Conservation (phyloP, 108 stramenopile genomes). For the Epithemia pelagica region DNA sequence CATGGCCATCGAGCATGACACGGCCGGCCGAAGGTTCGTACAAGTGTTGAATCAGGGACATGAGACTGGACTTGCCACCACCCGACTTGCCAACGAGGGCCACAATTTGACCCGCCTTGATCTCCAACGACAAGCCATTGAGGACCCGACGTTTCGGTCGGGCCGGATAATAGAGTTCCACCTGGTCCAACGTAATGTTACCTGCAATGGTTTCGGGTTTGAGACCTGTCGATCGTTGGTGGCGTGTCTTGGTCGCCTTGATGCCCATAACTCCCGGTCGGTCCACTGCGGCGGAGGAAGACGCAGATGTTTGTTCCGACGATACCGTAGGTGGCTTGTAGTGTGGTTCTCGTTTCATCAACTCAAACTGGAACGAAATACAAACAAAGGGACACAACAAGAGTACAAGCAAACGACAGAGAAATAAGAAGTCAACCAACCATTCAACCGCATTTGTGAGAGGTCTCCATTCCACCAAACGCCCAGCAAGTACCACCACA, state of each 20-base stretch:
- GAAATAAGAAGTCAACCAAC: no score
- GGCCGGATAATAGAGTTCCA: conserved; percentile 54
- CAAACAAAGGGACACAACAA: no score
- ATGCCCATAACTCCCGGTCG: not conserved
- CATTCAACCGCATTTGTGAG: no score
- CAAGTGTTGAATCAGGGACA: conserved; percentile 70
- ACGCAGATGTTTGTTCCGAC: not conserved
- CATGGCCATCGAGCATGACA: conserved; percentile 40
- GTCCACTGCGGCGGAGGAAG: not conserved
- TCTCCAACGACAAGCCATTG: conserved; percentile 36
- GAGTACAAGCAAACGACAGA: no score
- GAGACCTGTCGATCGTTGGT: conserved; percentile 5
- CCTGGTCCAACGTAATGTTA: conserved; percentile 34
- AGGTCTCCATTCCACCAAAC: no score
- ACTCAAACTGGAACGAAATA: not conserved
- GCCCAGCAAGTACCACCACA: no score
- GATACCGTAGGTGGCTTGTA: conserved; percentile 2
- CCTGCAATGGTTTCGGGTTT: conserved; percentile 14
- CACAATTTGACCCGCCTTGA: conserved; percentile 49
- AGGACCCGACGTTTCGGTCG: conserved; percentile 47
- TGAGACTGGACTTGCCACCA: conserved; percentile 68
- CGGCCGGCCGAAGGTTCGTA: conserved; percentile 64
- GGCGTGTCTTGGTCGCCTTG: not conserved
- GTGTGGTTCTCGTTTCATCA: not conserved
- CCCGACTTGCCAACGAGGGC: conserved; percentile 78